These are phyloP conservation scores for Xylaria multiplex DNA, from an alignment of 2,329 filamentous ascomycete genomes.

Conservation along the genomic window DNA sequence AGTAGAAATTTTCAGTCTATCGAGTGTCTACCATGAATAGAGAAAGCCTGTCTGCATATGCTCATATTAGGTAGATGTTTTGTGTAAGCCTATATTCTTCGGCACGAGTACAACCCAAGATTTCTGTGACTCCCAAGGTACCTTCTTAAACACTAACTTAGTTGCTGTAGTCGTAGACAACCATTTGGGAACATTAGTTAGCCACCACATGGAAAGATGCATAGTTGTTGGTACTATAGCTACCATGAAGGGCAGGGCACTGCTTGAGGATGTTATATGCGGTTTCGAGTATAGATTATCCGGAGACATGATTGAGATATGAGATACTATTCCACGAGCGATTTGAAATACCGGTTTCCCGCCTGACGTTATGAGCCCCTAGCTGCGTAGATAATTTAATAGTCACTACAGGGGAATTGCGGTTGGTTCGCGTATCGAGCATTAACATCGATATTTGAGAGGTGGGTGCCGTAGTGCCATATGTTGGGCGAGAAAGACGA, in stretches of 20 bases:
- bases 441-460: neutral
- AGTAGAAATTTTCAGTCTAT: no score
- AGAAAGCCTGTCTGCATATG: no score
- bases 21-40: no score
- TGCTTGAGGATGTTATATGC: constrained; percentile 3
- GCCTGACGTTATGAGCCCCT: neutral
- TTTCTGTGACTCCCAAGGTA: no score
- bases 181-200: constrained; percentile 8
- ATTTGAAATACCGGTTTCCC: neutral
- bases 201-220: neutral
- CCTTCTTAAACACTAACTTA: no score
- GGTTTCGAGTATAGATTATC: constrained; percentile 2
- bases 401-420: constrained; percentile 11
- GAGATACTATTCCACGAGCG: neutral
- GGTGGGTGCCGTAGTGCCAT: neutral
- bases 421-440: neutral
- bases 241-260: constrained; percentile 4
- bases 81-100: no score
- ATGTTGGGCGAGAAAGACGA: neutral
- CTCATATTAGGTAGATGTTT: no score
- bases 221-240: constrained; percentile 12
- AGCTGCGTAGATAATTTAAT: constrained; percentile 4
- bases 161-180: no score
- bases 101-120: no score
- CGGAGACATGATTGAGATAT: constrained; percentile 2